A percentile compares a stretch with the other conserved stretches of the same genome.
Evolutionary conservation across 1,284 basidiomycete genomes (phyloP).

Genomic region (Malassezia caprae): DNA sequence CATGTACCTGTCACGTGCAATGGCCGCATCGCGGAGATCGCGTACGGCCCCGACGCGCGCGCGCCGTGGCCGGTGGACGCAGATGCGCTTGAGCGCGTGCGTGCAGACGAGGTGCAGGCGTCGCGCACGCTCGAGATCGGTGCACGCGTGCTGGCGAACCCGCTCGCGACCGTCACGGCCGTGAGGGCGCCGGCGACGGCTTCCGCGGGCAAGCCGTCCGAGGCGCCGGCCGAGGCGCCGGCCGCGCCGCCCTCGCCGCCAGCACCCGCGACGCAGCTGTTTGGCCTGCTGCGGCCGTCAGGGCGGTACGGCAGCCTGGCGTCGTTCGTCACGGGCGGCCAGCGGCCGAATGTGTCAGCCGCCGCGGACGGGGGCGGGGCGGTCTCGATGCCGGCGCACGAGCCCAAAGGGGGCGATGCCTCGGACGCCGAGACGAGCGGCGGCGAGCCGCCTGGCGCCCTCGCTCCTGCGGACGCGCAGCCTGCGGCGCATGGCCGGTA

Average conservation of each 20-base stretch:
- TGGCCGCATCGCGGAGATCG: conserved; percentile 15
- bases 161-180: neutral
- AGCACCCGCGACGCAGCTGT: neutral
- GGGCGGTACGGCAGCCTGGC: neutral
- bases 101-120: neutral
- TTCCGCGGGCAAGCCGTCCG: neutral
- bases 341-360: neutral
- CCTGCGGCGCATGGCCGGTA: conserved; percentile 11
- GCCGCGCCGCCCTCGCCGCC: neutral
- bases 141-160: conserved; percentile 7
- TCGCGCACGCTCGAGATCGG: conserved; percentile 4
- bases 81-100: conserved; percentile 11
- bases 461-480: neutral
- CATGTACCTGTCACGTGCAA: conserved; percentile 19
- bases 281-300: neutral
- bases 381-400: neutral
- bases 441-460: neutral
- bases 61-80: neutral
- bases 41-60: conserved; percentile 13
- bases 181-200: neutral
- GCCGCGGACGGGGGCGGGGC: neutral
- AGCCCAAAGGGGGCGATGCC: neutral
- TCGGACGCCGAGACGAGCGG: neutral
- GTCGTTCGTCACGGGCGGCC: neutral
- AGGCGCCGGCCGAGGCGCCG: neutral